phyloP scores from a whole-genome alignment of 2,329 filamentous ascomycete species.

The Dactylellina leptospora region DNA sequence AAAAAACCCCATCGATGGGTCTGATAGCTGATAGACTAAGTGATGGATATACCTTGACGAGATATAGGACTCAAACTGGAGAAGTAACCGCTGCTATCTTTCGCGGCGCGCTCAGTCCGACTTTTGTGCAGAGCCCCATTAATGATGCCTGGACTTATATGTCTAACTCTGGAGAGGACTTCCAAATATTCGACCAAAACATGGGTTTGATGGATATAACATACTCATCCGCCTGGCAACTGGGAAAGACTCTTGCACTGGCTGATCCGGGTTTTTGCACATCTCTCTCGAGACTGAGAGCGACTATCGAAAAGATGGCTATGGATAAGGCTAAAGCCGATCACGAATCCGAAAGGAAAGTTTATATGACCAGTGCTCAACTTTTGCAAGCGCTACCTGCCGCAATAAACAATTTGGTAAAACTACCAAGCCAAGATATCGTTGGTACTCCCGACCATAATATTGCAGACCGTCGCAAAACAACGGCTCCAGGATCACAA shows the following conservation, averaged over 20 bases:
- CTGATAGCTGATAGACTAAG: conserved; percentile 55
- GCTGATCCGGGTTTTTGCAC: conserved; percentile 59
- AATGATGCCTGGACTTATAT: conserved; percentile 3
- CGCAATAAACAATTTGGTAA: no score
- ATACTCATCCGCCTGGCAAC: conserved; percentile 63
- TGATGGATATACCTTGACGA: conserved; percentile 61
- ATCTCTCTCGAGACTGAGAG: conserved; percentile 54
- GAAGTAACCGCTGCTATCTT: conserved; percentile 61
- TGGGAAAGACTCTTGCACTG: conserved; percentile 62
- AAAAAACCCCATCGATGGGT: no score
- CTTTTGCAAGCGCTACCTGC: no score
- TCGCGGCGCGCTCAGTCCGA: conserved; percentile 61
- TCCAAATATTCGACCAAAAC: conserved; percentile 61
- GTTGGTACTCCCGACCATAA: no score
- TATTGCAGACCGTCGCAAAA: no score
- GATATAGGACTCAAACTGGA: conserved; percentile 61
- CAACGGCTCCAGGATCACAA: no score
- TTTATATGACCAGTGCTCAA: no score
- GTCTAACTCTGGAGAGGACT: conserved; percentile 60
- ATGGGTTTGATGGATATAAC: conserved; percentile 63
- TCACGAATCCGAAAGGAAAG: no score
- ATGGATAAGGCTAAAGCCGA: no score
- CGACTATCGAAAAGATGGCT: no score
- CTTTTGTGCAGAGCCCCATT: conserved; percentile 36
- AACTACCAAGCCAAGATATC: no score